A percentile compares a stretch with the other conserved stretches of the same genome.
These are phyloP conservation scores for Cyclotella choctawhatcheeana DNA, from an alignment of 108 stramenopile genomes.

Conservation along the genomic window DNA sequence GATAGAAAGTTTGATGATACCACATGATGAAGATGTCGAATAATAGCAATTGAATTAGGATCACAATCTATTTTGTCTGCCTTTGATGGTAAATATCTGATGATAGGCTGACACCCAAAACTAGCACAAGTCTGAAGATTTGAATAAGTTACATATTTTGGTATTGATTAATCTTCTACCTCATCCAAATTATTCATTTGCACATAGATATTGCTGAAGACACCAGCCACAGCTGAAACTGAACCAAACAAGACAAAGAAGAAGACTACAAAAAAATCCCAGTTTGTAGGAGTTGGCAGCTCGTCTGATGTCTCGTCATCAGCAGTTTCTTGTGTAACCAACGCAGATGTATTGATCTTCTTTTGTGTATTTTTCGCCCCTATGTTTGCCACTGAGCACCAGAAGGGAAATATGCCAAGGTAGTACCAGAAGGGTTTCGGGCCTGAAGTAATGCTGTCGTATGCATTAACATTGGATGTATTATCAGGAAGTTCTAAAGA, in stretches of 20 bases:
- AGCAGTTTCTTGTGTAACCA: conserved; percentile 16
- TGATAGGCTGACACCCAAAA: no score
- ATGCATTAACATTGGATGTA: conserved; percentile 10
- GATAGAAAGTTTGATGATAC: no score
- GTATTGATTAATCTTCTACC: neutral
- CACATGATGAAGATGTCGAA: no score
- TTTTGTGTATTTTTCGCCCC: conserved; percentile 31
- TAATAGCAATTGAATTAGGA: no score
- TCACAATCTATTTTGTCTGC: no score
- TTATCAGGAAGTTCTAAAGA: conserved; percentile 48
- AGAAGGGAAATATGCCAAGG: conserved; percentile 42
- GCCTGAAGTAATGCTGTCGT: conserved; percentile 27
- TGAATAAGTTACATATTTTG: neutral
- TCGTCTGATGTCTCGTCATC: conserved; percentile 24
- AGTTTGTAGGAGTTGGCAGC: conserved; percentile 46
- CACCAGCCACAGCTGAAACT: conserved; percentile 65
- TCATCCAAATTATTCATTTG: conserved; percentile 43
- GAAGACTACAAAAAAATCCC: conserved; percentile 61
- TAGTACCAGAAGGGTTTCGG: conserved; percentile 55
- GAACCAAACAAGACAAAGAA: conserved; percentile 80
- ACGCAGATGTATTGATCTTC: conserved; percentile 33
- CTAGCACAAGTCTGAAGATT: no score
- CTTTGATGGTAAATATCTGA: no score
- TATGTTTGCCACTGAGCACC: conserved; percentile 44
- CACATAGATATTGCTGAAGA: conserved; percentile 73